phyloP scores from a whole-genome alignment of 2,329 filamentous ascomycete genomes.

The Escovopsis sp. region DNA sequence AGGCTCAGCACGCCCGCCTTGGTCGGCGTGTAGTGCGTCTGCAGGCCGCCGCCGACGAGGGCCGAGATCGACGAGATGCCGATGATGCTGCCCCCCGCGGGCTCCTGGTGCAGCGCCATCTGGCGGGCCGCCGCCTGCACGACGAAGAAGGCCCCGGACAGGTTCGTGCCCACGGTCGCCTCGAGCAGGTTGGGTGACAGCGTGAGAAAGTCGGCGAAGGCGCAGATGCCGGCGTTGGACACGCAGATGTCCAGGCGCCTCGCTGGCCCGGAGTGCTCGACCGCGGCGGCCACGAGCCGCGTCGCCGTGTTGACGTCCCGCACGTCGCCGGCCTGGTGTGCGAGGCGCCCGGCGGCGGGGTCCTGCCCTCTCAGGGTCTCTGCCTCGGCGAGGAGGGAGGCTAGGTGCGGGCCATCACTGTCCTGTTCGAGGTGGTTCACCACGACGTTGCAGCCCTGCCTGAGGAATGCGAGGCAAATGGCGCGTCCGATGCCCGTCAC shows the following conservation, averaged over 20 bases:
- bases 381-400: constrained; percentile 38
- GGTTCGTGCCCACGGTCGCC: constrained; percentile 63
- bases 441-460: constrained; percentile 63
- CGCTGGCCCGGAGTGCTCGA: constrained; percentile 39
- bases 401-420: constrained; percentile 35
- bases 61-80: constrained; percentile 60
- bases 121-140: constrained; percentile 74
- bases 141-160: constrained; percentile 78
- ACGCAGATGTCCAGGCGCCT: constrained; percentile 62
- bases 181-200: constrained; percentile 56
- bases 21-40: constrained; percentile 79
- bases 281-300: constrained; percentile 50
- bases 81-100: constrained; percentile 66
- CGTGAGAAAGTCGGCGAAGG: constrained; percentile 74
- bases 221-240: constrained; percentile 77
- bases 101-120: constrained; percentile 51
- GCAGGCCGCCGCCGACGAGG: constrained; percentile 61
- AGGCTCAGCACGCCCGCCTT: constrained; percentile 70
- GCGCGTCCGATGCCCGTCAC: constrained; percentile 78
- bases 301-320: constrained; percentile 57
- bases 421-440: constrained; percentile 62
- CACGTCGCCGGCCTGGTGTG: constrained; percentile 64
- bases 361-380: constrained; percentile 28
- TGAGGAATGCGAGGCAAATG: constrained; percentile 65
- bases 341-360: constrained; percentile 38